Evolutionary conservation across 257 asterid species (phyloP).

Genomic region (Avicennia marina): DNA sequence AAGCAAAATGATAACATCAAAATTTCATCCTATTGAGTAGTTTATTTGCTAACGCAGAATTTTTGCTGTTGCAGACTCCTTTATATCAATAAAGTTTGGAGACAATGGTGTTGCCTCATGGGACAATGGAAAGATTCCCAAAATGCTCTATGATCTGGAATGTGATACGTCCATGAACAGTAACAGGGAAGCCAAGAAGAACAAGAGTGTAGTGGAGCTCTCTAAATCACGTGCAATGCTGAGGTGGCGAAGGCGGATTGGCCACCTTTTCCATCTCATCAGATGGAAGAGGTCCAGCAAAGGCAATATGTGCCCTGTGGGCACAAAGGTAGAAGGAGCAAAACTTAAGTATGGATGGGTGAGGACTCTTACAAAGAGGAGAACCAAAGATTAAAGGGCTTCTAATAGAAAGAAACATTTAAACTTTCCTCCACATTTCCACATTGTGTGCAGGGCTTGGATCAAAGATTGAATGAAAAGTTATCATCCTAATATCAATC

Average conservation of each 20-base stretch:
- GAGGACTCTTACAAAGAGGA: constrained; percentile 35
- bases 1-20: not conserved
- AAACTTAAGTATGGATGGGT: constrained; percentile 48
- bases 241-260: constrained; percentile 81
- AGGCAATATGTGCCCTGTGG: constrained; percentile 49
- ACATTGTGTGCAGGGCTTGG: too few relatives aligned
- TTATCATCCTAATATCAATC: too few relatives aligned
- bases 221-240: constrained; percentile 37
- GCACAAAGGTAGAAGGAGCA: constrained; percentile 50
- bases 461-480: too few relatives aligned
- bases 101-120: constrained; percentile 59
- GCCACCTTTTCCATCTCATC: constrained; percentile 64
- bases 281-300: constrained; percentile 59
- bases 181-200: constrained; percentile 14
- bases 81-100: constrained; percentile 85
- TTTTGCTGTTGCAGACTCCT: constrained; percentile 50
- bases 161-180: not conserved
- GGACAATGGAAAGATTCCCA: constrained; percentile 38
- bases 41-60: not conserved
- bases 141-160: constrained; percentile 13
- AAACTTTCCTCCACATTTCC: too few relatives aligned
- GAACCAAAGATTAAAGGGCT: too few relatives aligned
- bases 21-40: not conserved
- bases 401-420: too few relatives aligned
- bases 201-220: constrained; percentile 39